Evolutionary conservation across 1,284 basidiomycete species (phyloP), one percentile per base, ranked within the genome.

Genomic region (Acaromyces ingoldii): DNA sequence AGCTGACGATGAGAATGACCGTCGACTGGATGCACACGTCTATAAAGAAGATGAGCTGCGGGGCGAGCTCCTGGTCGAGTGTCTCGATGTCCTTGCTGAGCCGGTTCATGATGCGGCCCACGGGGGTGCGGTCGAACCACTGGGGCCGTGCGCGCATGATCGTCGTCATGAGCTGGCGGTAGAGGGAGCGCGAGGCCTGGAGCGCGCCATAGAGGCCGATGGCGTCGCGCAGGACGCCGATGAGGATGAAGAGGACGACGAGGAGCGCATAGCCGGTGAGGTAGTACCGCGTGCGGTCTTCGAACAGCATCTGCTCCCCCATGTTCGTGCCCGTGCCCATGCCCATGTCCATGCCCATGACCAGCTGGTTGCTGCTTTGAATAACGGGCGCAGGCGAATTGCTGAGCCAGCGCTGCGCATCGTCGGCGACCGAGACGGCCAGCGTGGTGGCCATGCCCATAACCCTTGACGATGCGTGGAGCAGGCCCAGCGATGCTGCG

Each of bases 131-230:
- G 51, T 74, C 71, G 33, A 70, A 74, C 55, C 67, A 74, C n/a
- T 63, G 62, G 28, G 70, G 71, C 46, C 46, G 85, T 1, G 92
- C 91, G 64, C 91, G 91, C 1, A 98, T 79, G 9, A 97, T 85
- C 0, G 85, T 78, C 72, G 91, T 85, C 36, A 97, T 80, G 43
- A 98, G 81, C 34, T 78, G 54, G 25, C 59, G 52, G 47, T 75
- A 74, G 50, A 75, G 58, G 11, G 42, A 46, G 22, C 60, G 49
- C 2, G 72, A 74, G 5, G 72, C 67, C 4, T 51, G 52, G 21
- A 74, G 57, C 33, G 73, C 69, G 21, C 67, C 64, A 25, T 43
- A 59, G 43, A 65, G 60, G 47, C 60, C 60, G 45, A 63, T 55
- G 19, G 59, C 51, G 49, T 75, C 67, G n/a, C 65, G 54, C 26